Percentiles rank a stretch among this genome's conserved stretches.
phyloP scores from a whole-genome alignment of 768 basidiomycete species.

The Lactifluus piperatus region DNA sequence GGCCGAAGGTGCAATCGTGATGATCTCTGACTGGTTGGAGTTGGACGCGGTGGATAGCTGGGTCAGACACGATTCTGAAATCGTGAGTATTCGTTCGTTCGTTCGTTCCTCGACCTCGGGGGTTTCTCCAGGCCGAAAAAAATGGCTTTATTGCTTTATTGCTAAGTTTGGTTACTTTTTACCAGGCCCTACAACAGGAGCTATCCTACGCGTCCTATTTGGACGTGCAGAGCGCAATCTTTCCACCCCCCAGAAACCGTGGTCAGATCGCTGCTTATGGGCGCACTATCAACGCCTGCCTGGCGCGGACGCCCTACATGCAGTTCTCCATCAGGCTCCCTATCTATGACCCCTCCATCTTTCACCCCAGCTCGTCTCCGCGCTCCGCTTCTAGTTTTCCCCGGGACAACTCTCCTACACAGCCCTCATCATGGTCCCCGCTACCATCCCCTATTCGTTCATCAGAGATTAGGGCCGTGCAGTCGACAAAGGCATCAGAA shows the following conservation, averaged over 20 bases:
- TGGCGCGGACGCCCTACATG: slow-evolving; percentile 60
- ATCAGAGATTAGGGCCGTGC: slow-evolving; percentile 22
- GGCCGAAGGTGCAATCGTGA: slow-evolving; percentile 57
- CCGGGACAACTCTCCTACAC: not conserved
- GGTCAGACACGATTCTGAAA: slow-evolving; percentile 92
- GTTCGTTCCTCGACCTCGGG: not conserved
- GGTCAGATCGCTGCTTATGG: slow-evolving; percentile 87
- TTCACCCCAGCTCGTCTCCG: slow-evolving; percentile 34
- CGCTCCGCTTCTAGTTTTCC: not conserved
- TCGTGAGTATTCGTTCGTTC: slow-evolving; percentile 45
- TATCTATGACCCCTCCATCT: slow-evolving; percentile 64
- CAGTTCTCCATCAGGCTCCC: slow-evolving; percentile 78
- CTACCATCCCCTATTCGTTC: slow-evolving; percentile 22
- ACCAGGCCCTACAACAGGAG: slow-evolving; percentile 86
- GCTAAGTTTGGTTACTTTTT: slow-evolving; percentile 2
- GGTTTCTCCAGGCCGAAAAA: not conserved
- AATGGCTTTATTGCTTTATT: no score
- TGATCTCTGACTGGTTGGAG: slow-evolving; percentile 93
- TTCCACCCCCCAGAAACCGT: slow-evolving; percentile 82
- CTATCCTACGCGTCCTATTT: slow-evolving; percentile 90
- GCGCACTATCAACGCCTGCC: slow-evolving; percentile 74
- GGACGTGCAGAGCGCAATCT: slow-evolving; percentile 72
- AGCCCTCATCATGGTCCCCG: slow-evolving; percentile 14
- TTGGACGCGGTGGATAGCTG: slow-evolving; percentile 89
- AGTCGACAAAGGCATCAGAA: slow-evolving; percentile 36